Base-by-base conservation (phyloP, 2,329 filamentous ascomycete species). In the Lachnellula suecica region DNA sequence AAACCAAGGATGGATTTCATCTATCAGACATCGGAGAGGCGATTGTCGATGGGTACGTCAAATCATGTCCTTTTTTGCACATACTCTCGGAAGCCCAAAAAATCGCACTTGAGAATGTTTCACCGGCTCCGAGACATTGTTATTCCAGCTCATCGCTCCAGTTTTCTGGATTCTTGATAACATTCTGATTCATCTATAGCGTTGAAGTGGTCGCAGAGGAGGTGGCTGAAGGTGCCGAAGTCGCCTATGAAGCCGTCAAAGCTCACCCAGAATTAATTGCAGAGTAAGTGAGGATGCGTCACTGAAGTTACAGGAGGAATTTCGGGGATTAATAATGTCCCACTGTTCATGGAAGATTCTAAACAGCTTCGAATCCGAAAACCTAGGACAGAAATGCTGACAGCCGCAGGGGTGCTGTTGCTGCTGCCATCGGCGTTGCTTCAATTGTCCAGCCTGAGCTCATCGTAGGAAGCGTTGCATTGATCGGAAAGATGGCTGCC, bases 401-500 rank as follows among this genome's bases (percentile, higher is more conserved):
- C 11, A 25, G 13, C 19, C 38, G 11, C 37, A 61, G 60, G 41
- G 62, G 60, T 27, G 62, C 55, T 23, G 40, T 64, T 9, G 60
- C 60, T 4, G 52, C 59, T 17, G 62, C 47, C n/a, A 48, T 64
- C 44, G 62, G 62, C 20, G 58, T 56, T 15, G 60, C 59, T 44
- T 62, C 60, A 4, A 31, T 64, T 8, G 52, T 64, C 10, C 60
- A 62, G 35, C 62, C 62, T 2, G 57, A 61, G 37, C 52, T 64
- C 2, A 52, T 62, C 9, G 59, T 57, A 29, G 59, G 59, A 4
- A 56, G 54, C 46, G 52, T 62, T 11, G 59, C 62, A 2, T 48
- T 64, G 42, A 41, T 64, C 24, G 60, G 59, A 1, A 63, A 64
- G 44, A 64, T 63, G 59, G 60, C 60, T 3, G 49, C 57, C 3